Base-by-base conservation (phyloP, 371 early-diverging fungal species). In the Actinomucor elegans region DNA sequence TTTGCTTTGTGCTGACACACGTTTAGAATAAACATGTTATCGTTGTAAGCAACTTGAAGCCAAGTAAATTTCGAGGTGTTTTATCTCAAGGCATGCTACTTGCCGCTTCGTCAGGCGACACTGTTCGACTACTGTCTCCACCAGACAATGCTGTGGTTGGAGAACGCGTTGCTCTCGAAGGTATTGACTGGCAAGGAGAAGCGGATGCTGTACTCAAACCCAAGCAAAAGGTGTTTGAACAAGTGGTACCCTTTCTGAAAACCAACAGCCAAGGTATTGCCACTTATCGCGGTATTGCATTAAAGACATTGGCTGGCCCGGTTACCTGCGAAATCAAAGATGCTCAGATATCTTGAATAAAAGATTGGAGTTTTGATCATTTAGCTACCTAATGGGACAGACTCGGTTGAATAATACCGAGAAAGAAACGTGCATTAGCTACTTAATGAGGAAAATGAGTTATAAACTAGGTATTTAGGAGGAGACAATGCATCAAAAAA, bases 61-160 rank as follows among this genome's bases (percentile, higher is more conserved):
- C 86, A 9, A 75, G 80, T 31, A 73, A 71, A 48, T 79, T 86
- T 32, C 61, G 84, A 24, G 86, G 86, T 0, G 73, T 85, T 0
- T 48, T 71, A 35, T 84, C 85, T 0, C 67, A 82, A 28, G 86
- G 83, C 3, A 85, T 86, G 85, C 45, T 86, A 15, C 51, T 86
- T 1, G 79, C 80, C 45, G 83, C 80, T 12, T 66, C 58, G n/a
- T 32, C 12, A 33, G 61, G 46, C 28, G 69, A 20, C 44, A 64
- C 36, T 48, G 81, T 84, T 0, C 75, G 66, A 17, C 32, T 83
- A 11, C 34, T 85, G 18, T 71, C 73, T 12, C 79, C 81, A 20
- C 59, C 82, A 18, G 48, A 55, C 18, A 59, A 59, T 5, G 70
- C 70, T 29, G 41, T 55, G 15, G 40, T 77, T 26, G 85, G 85